Percentiles rank a stretch among this genome's conserved stretches.
Conservation (phyloP, 306 rosid genomes). For the Canavalia gladiata region DNA sequence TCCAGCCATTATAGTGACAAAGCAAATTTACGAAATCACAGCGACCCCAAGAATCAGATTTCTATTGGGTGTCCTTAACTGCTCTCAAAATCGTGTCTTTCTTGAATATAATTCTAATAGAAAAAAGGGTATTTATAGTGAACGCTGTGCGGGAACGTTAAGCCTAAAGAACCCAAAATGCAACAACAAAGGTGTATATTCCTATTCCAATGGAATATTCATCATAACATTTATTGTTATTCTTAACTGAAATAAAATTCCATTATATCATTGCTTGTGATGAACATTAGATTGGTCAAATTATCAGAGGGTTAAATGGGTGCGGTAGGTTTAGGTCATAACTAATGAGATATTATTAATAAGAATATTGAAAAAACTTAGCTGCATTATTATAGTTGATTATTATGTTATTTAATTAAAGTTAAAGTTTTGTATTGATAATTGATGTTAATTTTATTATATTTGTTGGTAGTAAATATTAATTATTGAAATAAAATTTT, state of each 20-base stretch:
- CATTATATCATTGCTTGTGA: constrained; percentile 39
- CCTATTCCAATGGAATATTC: constrained; percentile 58
- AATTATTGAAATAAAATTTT: too few relatives aligned
- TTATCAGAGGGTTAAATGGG: constrained; percentile 4
- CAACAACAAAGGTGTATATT: neutral
- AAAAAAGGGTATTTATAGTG: constrained; percentile 55
- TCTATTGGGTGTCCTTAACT: neutral
- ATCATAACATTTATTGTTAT: neutral
- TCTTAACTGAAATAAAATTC: neutral
- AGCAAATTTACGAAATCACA: neutral
- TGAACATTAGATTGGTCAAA: neutral
- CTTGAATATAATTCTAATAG: neutral
- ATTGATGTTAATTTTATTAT: too few relatives aligned
- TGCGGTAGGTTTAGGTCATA: neutral
- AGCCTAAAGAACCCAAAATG: neutral
- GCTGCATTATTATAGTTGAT: too few relatives aligned
- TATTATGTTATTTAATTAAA: too few relatives aligned
- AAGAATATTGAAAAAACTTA: constrained; percentile 51
- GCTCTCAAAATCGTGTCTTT: constrained; percentile 35
- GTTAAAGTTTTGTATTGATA: too few relatives aligned
- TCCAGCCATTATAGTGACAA: constrained; percentile 55
- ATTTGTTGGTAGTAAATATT: too few relatives aligned
- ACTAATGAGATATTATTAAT: neutral
- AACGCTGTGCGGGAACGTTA: constrained; percentile 12
- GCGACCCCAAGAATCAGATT: neutral